These are phyloP conservation scores for Pyrus hybrid DNA, from an alignment of 331 rosid genomes.

Conservation along the genomic window DNA sequence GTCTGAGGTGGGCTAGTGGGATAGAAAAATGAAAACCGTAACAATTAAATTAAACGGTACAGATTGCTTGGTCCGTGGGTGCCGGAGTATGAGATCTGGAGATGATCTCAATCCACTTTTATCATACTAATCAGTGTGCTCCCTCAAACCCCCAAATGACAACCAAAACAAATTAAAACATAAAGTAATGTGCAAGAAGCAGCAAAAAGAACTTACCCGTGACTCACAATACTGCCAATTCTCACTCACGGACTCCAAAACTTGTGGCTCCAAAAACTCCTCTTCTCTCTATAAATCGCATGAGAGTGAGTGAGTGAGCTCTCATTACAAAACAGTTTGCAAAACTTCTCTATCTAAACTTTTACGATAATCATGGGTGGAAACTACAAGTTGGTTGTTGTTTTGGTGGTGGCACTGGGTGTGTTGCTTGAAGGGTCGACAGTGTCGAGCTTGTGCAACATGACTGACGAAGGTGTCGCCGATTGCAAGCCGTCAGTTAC, in stretches of 20 bases:
- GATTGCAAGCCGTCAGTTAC: conserved; percentile 69
- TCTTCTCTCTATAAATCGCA: not conserved
- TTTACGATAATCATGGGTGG: not conserved
- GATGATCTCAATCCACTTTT: too few relatives aligned
- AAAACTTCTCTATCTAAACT: too few relatives aligned
- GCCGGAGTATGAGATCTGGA: too few relatives aligned
- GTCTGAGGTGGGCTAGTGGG: rapidly evolving
- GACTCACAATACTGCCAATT: conserved; percentile 19
- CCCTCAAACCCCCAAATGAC: not conserved
- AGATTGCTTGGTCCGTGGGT: rapidly evolving
- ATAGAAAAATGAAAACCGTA: too few relatives aligned
- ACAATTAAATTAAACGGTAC: too few relatives aligned
- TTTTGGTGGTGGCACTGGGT: not conserved
- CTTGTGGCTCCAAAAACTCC: conserved; percentile 7
- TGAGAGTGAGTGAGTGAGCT: not conserved
- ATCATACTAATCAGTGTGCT: not conserved
- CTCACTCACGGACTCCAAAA: conserved; percentile 22
- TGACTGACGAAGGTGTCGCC: conserved; percentile 31
- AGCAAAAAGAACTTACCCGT: conserved; percentile 12
- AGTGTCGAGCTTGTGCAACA: conserved; percentile 33
- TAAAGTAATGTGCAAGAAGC: not conserved
- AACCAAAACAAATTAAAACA: not conserved
- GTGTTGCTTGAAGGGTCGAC: conserved; percentile 1
- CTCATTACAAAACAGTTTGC: not conserved
- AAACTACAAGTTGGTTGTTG: not conserved